A percentile compares a stretch with the other conserved stretches of the same genome.
Conservation (phyloP, 306 rosid genomes). For the Medicago arabica region DNA sequence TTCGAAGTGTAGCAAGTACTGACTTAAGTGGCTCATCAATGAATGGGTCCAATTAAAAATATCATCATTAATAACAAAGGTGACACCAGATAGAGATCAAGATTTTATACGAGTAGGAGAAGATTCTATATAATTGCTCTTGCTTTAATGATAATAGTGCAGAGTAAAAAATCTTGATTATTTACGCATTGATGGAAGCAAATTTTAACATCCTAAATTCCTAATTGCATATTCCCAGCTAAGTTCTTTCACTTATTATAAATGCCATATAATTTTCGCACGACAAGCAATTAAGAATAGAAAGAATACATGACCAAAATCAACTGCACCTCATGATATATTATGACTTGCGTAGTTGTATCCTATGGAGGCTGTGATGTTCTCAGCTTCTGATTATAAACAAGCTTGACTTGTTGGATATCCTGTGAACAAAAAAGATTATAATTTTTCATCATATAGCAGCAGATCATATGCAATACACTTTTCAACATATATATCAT, state of each 20-base stretch:
- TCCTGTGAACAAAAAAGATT: neutral
- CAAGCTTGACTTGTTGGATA: neutral
- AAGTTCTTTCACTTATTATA: neutral
- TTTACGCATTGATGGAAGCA: neutral
- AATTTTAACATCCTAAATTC: neutral
- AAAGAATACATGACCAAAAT: neutral
- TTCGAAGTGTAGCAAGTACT: neutral
- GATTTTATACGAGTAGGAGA: too few relatives aligned
- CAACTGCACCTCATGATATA: neutral
- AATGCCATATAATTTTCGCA: neutral
- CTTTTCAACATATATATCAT: neutral
- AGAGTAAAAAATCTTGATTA: neutral
- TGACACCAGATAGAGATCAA: too few relatives aligned
- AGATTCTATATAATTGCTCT: neutral
- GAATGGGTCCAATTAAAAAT: neutral
- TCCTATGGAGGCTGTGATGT: neutral
- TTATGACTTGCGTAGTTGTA: neutral
- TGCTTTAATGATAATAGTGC: neutral
- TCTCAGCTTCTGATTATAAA: neutral
- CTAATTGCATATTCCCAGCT: neutral
- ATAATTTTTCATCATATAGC: neutral
- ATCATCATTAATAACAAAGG: neutral
- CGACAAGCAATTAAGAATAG: neutral
- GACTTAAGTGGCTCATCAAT: slow-evolving; percentile 11
- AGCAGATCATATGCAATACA: neutral